Conservation (phyloP, 2,329 filamentous ascomycete genomes). For the Aspergillus felis region DNA sequence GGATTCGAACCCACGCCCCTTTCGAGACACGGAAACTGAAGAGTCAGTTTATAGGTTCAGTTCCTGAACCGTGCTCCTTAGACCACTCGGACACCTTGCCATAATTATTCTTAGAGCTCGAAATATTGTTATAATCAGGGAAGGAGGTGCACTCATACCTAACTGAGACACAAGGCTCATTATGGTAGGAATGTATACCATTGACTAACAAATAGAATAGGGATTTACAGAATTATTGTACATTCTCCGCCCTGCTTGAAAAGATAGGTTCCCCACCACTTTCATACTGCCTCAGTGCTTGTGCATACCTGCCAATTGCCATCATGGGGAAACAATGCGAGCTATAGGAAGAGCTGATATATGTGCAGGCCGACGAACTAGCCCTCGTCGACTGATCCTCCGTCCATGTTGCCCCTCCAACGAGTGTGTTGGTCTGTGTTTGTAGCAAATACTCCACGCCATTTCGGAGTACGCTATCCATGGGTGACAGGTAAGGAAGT, state of each 20-base stretch:
- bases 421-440: not conserved
- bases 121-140: no score
- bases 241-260: no score
- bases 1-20: not conserved
- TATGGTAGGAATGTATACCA: no score
- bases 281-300: not conserved
- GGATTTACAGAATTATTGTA: no score
- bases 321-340: not conserved
- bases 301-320: not conserved
- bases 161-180: no score
- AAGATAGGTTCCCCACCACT: not conserved
- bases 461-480: no score
- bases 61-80: not conserved
- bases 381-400: no score
- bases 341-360: not conserved
- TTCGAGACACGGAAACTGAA: not conserved
- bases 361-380: not conserved
- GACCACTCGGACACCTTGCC: not conserved
- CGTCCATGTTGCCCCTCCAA: not conserved
- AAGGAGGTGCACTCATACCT: no score
- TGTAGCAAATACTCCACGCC: not conserved
- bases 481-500: no score
- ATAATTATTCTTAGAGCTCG: rapidly evolving
- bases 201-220: no score
- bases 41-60: not conserved